Conservation (phyloP, 192 early-diverging fungal genomes). For the Linnemannia zychae region DNA sequence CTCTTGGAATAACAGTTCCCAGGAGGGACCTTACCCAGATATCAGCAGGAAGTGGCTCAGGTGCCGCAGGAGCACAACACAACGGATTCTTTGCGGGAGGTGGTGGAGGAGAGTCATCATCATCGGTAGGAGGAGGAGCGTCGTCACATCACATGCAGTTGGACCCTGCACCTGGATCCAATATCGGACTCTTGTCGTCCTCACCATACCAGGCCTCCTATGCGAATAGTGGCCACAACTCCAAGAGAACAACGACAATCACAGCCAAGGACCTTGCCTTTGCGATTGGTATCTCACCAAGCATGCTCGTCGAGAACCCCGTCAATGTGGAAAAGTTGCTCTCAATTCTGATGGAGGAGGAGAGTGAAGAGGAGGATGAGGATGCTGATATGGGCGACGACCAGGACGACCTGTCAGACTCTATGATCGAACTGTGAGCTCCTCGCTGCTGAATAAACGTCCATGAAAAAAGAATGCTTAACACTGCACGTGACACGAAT, state of each 20-base stretch:
- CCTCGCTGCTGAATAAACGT: background rate
- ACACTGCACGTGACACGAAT: background rate
- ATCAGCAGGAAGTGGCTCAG: background rate
- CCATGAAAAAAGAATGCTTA: no score
- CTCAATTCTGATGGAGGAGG: conserved; percentile 60
- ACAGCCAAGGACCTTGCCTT: conserved; percentile 73
- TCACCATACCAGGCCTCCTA: conserved; percentile 13
- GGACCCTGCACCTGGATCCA: background rate
- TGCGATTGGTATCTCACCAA: conserved; percentile 74
- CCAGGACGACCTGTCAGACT: conserved; percentile 49
- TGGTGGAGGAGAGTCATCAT: background rate
- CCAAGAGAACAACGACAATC: conserved; percentile 50
- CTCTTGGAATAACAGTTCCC: conserved; percentile 63
- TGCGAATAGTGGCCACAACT: conserved; percentile 23
- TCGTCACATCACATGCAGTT: background rate
- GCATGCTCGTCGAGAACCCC: conserved; percentile 73
- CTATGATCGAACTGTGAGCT: conserved; percentile 27
- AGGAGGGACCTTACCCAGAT: conserved; percentile 9
- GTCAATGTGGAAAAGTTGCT: conserved; percentile 69
- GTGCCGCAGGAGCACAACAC: conserved; percentile 15
- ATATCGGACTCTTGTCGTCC: background rate
- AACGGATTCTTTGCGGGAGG: conserved; percentile 21
- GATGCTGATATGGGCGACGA: conserved; percentile 58
- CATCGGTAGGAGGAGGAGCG: background rate
- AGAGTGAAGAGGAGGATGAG: conserved; percentile 65